Base-by-base conservation (phyloP, 805 yeast genomes). In the Metschnikowia orientalis region DNA sequence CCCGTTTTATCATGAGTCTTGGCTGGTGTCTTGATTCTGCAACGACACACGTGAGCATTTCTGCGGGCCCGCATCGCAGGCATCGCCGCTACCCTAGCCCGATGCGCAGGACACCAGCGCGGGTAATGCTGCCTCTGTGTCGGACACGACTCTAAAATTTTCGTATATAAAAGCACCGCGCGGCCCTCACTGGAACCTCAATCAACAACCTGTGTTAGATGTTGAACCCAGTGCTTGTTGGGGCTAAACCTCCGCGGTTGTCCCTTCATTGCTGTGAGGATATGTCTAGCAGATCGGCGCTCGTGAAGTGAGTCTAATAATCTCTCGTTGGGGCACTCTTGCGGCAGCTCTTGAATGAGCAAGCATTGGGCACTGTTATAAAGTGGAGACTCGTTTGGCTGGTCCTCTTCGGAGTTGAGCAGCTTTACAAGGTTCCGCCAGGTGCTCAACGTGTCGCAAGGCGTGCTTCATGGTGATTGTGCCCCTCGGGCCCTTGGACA, bases 261-360 rank as follows among this genome's bases (percentile, higher is more conserved):
- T 48, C 45, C 30, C 24, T 28, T 33, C 40, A 37, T 35, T 30
- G 46, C 51, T 63, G 67, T 62, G 61, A 69, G 41, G 42, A 51
- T 48, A 50, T 51, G 55, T 52, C 57, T 55, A 63, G 71, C 82
- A 71, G 75, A 54, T 78, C 84, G 83, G 75, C 83, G 82, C 86
- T 68, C 72, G 81, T 47, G 81, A 72, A 79, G 79, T 79, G 71
- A 67, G 73, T 64, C 56, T 50, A 38, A 34, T 35, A 33, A 40
- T 43, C 59, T 69, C 67, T 59, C 69, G 67, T 53, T 48, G 50
- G 40, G 45, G 55, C 63, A 67, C 72, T 70, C 74, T 74, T 73
- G 78, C 79, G 67, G 59, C 51, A 53, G 33, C 34, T 28, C 32
- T 34, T 24, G 24, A 25, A 25, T 35, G 22, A 36, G 40, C 26